phyloP scores from a whole-genome alignment of 2,329 filamentous ascomycete species.

The Bisporella sp. region DNA sequence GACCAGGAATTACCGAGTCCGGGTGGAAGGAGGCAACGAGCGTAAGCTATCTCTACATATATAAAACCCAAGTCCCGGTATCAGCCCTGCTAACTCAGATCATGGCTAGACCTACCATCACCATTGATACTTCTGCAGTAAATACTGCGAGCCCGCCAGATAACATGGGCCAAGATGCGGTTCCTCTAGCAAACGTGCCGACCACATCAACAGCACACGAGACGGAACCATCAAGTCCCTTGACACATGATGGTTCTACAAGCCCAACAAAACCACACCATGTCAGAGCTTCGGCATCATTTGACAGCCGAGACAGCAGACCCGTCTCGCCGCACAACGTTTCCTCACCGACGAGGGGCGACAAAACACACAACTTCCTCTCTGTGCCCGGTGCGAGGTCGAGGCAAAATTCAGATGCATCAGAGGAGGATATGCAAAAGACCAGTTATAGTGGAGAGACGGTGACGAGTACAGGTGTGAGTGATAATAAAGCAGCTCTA shows the following conservation, averaged over 20 bases:
- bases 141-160: slow-evolving; percentile 25
- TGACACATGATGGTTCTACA: slow-evolving; percentile 24
- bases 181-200: slow-evolving; percentile 28
- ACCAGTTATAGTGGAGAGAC: slow-evolving; percentile 30
- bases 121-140: slow-evolving; percentile 48
- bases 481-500: slow-evolving; percentile 32
- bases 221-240: slow-evolving; percentile 9
- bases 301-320: slow-evolving; percentile 53
- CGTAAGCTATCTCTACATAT: slow-evolving; percentile 20
- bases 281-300: slow-evolving; percentile 40
- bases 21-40: slow-evolving; percentile 26
- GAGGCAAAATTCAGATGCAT: slow-evolving; percentile 58
- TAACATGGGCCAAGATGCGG: slow-evolving; percentile 26
- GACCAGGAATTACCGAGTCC: slow-evolving; percentile 12
- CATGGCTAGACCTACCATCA: slow-evolving; percentile 40
- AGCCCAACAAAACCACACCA: slow-evolving; percentile 13
- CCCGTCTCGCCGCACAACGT: slow-evolving; percentile 63
- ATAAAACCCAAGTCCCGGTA: slow-evolving; percentile 4
- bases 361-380: slow-evolving; percentile 41
- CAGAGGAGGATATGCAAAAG: slow-evolving; percentile 47
- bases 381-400: slow-evolving; percentile 57
- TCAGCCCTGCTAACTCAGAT: slow-evolving; percentile 14
- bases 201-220: slow-evolving; percentile 16
- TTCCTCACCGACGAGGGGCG: slow-evolving; percentile 51
- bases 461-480: slow-evolving; percentile 33